Conservation (phyloP, 345 rosid genomes). For the Noccaea bulbosa region DNA sequence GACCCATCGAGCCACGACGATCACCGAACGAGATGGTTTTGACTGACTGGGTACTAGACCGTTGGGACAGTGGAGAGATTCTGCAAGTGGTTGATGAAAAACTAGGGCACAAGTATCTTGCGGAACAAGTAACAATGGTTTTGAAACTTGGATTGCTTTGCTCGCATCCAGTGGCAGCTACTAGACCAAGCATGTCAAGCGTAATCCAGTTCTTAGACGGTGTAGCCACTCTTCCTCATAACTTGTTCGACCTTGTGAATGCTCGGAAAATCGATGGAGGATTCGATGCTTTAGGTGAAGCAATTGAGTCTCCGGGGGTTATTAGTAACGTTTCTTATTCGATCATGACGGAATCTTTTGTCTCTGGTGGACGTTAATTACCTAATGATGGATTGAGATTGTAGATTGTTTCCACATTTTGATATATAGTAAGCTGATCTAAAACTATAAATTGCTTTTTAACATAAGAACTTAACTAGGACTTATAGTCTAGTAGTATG, state of each 20-base stretch:
- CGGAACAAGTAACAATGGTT: slow-evolving; percentile 33
- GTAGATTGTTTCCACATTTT: neutral
- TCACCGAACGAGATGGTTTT: slow-evolving; percentile 22
- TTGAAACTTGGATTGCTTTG: slow-evolving; percentile 42
- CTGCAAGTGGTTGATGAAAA: slow-evolving; percentile 26
- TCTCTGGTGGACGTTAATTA: slow-evolving; percentile 39
- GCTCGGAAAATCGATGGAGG: slow-evolving; percentile 18
- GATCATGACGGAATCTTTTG: slow-evolving; percentile 30
- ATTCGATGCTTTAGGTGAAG: slow-evolving; percentile 25
- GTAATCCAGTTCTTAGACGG: slow-evolving; percentile 37
- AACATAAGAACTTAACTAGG: too few species aligned
- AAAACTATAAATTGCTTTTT: too few species aligned
- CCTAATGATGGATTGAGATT: slow-evolving; percentile 24
- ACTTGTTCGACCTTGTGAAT: slow-evolving; percentile 35
- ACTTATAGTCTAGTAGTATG: too few species aligned
- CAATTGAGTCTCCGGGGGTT: slow-evolving; percentile 10
- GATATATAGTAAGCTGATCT: too few species aligned
- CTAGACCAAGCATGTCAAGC: slow-evolving; percentile 49
- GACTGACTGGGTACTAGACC: slow-evolving; percentile 37
- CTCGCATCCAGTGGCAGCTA: slow-evolving; percentile 42
- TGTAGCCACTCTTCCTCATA: slow-evolving; percentile 36
- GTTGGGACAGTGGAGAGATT: slow-evolving; percentile 36
- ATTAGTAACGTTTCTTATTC: slow-evolving; percentile 19
- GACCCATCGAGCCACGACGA: slow-evolving; percentile 48
- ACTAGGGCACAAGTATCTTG: slow-evolving; percentile 37